Conservation (phyloP, 2,329 filamentous ascomycete species). For the Lachnellula cervina region DNA sequence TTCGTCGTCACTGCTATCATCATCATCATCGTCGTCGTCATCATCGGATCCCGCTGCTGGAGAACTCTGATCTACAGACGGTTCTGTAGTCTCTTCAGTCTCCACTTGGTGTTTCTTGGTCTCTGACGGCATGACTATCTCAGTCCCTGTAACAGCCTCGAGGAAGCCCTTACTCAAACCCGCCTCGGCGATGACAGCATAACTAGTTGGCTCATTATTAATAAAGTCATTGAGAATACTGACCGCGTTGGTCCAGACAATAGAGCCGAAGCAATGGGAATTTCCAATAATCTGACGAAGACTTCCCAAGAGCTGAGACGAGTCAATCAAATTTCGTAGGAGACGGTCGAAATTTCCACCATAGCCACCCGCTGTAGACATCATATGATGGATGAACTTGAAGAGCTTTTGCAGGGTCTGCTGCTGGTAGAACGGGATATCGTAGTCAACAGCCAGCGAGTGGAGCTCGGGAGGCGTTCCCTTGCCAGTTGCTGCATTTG, state of each 20-base stretch:
- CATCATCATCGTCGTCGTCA: conserved; percentile 37
- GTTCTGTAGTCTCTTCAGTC: conserved; percentile 27
- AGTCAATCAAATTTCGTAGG: conserved; percentile 90
- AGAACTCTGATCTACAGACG: conserved; percentile 25
- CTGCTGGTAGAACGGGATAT: conserved; percentile 88
- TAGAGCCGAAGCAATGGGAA: conserved; percentile 75
- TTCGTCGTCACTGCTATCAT: conserved; percentile 37
- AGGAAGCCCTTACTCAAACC: conserved; percentile 83
- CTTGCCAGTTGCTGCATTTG: conserved; percentile 59
- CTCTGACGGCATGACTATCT: conserved; percentile 30
- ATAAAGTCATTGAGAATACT: conserved; percentile 94
- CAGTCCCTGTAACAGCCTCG: conserved; percentile 65
- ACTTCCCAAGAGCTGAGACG: conserved; percentile 73
- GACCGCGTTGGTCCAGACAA: conserved; percentile 93
- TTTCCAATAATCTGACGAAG: conserved; percentile 79
- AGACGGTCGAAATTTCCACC: conserved; percentile 84
- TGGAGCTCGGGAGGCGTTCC: conserved; percentile 69
- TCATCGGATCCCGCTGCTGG: conserved; percentile 19
- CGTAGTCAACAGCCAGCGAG: conserved; percentile 84
- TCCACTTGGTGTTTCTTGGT: conserved; percentile 19
- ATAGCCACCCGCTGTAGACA: conserved; percentile 66
- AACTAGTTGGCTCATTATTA: conserved; percentile 97
- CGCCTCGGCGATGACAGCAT: conserved; percentile 90
- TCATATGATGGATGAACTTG: conserved; percentile 94
- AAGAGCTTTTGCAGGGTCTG: conserved; percentile 90